Percentiles rank a stretch among this genome's conserved stretches.
Evolutionary conservation across 371 early-diverging fungal genomes (phyloP).

Genomic region (Haplosporangium sp.): DNA sequence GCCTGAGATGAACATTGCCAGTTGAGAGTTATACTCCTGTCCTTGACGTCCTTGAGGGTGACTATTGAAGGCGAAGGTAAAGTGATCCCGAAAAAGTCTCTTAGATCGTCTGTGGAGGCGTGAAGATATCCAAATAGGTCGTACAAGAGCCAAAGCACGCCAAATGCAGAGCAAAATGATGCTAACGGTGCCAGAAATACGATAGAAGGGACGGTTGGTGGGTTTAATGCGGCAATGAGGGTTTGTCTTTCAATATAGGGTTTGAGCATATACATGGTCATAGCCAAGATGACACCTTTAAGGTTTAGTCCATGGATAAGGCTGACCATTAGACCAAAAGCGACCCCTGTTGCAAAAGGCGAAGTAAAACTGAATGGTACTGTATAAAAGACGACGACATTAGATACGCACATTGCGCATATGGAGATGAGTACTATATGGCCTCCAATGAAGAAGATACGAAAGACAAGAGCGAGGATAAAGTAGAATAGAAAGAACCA

Average conservation of each 20-base stretch:
- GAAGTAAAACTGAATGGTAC: constrained; percentile 60
- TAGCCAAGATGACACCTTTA: constrained; percentile 58
- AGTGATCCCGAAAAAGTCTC: constrained; percentile 59
- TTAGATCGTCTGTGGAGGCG: constrained; percentile 55
- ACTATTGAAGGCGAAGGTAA: constrained; percentile 58
- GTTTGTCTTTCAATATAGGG: constrained; percentile 56
- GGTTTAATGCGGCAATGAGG: constrained; percentile 43
- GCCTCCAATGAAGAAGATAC: constrained; percentile 59
- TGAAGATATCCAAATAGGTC: constrained; percentile 55
- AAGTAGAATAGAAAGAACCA: constrained; percentile 65
- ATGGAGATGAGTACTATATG: constrained; percentile 58
- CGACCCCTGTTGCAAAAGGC: constrained; percentile 58
- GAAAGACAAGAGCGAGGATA: constrained; percentile 60
- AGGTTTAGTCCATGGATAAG: constrained; percentile 63
- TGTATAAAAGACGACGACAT: constrained; percentile 55
- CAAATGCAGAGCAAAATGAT: constrained; percentile 62
- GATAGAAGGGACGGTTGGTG: constrained; percentile 50
- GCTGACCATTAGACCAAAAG: constrained; percentile 61
- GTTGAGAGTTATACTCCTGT: constrained; percentile 55
- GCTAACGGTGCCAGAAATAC: constrained; percentile 60
- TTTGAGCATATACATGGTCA: constrained; percentile 60
- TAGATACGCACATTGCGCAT: constrained; percentile 55
- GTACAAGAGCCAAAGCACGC: constrained; percentile 59
- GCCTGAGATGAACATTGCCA: constrained; percentile 58
- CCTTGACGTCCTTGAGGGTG: constrained; percentile 59